phyloP scores from a whole-genome alignment of 2,329 filamentous ascomycete species.

The Parascedosporium putredinis region DNA sequence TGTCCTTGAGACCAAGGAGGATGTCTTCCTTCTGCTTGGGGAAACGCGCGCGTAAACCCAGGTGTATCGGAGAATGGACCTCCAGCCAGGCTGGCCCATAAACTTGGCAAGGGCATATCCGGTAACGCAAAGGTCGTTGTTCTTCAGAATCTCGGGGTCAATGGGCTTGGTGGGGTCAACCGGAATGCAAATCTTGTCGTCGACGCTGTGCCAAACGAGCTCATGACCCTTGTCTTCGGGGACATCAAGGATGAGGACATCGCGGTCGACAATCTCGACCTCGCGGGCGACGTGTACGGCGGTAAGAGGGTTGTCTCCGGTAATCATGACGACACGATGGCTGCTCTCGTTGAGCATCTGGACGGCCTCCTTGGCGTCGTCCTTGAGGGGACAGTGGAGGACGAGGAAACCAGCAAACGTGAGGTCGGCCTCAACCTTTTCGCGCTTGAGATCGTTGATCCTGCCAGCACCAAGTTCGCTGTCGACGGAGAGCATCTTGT shows the following conservation, averaged over 20 bases:
- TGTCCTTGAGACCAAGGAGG: constrained; percentile 87
- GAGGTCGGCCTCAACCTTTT: constrained; percentile 76
- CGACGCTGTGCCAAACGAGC: constrained; percentile 88
- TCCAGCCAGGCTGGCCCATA: constrained; percentile 66
- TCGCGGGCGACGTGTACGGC: constrained; percentile 91
- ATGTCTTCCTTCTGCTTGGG: constrained; percentile 98
- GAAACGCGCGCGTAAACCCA: constrained; percentile 99
- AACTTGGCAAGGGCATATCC: constrained; percentile 89
- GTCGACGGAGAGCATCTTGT: constrained; percentile 79
- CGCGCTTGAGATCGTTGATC: constrained; percentile 90
- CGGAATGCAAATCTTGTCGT: constrained; percentile 76
- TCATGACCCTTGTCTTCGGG: constrained; percentile 82
- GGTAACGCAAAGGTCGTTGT: constrained; percentile 90
- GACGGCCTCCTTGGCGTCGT: constrained; percentile 87
- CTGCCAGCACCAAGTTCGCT: constrained; percentile 70
- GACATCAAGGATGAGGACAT: constrained; percentile 87
- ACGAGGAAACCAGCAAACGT: constrained; percentile 93
- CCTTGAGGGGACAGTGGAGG: constrained; percentile 89
- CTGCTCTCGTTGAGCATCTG: constrained; percentile 98
- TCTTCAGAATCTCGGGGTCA: constrained; percentile 67
- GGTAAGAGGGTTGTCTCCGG: constrained; percentile 93
- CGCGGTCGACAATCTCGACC: constrained; percentile 94
- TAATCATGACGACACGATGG: constrained; percentile 98
- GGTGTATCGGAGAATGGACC: constrained; percentile 70
- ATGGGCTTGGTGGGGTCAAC: constrained; percentile 77